Evolutionary conservation across 2,329 filamentous ascomycete species (phyloP), one percentile per base, ranked within the genome.

Genomic region (Colletotrichum melonis): DNA sequence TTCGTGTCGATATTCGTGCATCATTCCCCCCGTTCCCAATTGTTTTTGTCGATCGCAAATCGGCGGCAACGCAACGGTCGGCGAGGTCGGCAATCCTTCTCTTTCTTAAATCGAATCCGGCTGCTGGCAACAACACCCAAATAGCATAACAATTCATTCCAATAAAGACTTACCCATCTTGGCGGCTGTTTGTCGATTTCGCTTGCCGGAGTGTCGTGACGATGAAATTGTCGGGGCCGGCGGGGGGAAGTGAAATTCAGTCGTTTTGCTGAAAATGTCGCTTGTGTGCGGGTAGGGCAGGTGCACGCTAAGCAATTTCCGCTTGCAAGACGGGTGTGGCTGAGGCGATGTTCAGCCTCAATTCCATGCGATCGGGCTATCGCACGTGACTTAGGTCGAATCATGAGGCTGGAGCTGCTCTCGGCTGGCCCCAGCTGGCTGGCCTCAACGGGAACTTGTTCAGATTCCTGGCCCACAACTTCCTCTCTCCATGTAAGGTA

Each of bases 111-210:
- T 30, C 46, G 63, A 49, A 56, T 66, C 64, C 67, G 63, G 57
- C 67, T 69, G 60, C 66, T 32, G 58, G 63, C 35, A 56, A 72
- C 56, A 60, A 59, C 46, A 26, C 28, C 54, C n/a, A 54, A 52
- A 57, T 56, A 59, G 42, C 11, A 62, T 38, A 68, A 12, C n/a
- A 28, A 30, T 22, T 35, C 22, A 59, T 69, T 69, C 26, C 59
- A 56, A 35, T 12, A 52, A 52, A n/a, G 66, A 75, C 74, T 64
- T 68, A 75, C 74, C 74, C 74, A 75, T 75, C 64, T 75, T 75
- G 74, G 69, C 74, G 74, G 74, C 74, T 75, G 74, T 75, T 75
- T 71, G 72, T 75, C 68, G 69, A 70, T 73, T 67, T 74, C 73
- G 70, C 64, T 74, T 74, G 74, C 74, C 74, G 74, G 72, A 74